Evolutionary conservation across 441 rosid species (phyloP).

Genomic region (Capsella rubella): DNA sequence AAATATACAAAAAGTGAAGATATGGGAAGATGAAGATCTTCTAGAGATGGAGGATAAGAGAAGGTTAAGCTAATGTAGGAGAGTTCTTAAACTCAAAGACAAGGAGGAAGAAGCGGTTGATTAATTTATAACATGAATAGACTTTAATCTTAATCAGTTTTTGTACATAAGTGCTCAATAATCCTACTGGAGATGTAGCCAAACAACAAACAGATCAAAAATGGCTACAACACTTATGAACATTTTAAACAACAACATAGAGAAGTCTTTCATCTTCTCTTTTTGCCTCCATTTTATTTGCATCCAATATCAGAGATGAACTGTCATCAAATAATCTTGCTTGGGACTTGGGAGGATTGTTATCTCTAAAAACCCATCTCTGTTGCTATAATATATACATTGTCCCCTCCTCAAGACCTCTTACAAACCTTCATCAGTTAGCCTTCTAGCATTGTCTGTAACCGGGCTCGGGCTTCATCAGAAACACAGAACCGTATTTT

Average conservation of each 20-base stretch:
- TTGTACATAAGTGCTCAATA: conserved; percentile 31
- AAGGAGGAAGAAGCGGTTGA: background rate
- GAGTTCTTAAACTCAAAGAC: conserved; percentile 4
- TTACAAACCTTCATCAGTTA: conserved; percentile 20
- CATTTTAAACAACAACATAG: background rate
- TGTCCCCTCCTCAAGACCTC: conserved; percentile 28
- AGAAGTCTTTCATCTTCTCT: conserved; percentile 21
- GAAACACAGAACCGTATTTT: conserved; percentile 63
- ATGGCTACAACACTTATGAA: conserved; percentile 41
- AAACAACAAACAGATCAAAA: conserved; percentile 33
- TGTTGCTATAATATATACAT: conserved; percentile 37
- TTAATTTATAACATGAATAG: background rate
- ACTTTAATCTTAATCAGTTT: conserved; percentile 26
- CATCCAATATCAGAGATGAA: conserved; percentile 32
- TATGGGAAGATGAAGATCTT: too few relatives aligned
- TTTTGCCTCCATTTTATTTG: conserved; percentile 14
- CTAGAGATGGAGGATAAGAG: too few relatives aligned
- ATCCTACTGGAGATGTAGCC: conserved; percentile 27
- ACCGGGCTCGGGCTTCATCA: conserved; percentile 64
- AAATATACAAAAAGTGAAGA: background rate
- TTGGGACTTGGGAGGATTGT: conserved; percentile 1
- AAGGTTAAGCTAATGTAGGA: background rate
- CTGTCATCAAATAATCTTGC: conserved; percentile 31
- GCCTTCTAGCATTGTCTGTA: conserved; percentile 68
- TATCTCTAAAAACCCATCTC: conserved; percentile 31